Evolutionary conservation across 192 early-diverging fungal species (phyloP).

Genomic region (Geranomyces michiganensis): DNA sequence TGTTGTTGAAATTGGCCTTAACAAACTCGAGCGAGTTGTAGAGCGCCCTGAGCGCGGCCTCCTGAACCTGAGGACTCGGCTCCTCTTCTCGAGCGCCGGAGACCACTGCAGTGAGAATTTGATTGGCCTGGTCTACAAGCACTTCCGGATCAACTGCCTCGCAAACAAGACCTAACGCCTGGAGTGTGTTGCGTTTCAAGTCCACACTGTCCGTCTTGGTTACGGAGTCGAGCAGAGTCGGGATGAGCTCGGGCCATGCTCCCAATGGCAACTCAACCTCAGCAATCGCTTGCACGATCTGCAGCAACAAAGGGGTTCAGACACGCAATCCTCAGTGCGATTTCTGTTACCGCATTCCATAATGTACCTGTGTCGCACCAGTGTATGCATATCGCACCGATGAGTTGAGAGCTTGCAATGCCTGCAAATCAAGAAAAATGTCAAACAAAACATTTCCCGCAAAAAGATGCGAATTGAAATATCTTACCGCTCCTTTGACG

Average conservation of each 20-base stretch:
- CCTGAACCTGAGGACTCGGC: conserved; percentile 81
- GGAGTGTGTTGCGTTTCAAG: conserved; percentile 80
- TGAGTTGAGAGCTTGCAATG: conserved; percentile 53
- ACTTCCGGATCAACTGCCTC: conserved; percentile 83
- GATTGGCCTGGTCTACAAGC: conserved; percentile 79
- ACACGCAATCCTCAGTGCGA: too few species aligned
- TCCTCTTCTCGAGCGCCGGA: conserved; percentile 95
- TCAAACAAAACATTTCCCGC: not conserved
- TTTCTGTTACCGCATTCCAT: too few species aligned
- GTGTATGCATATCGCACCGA: conserved; percentile 58
- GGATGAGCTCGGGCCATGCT: conserved; percentile 88
- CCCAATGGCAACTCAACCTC: conserved; percentile 88
- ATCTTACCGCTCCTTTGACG: conserved; percentile 70
- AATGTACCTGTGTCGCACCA: conserved; percentile 71
- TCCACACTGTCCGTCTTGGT: conserved; percentile 60
- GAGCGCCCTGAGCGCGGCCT: conserved; percentile 86
- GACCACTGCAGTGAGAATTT: conserved; percentile 92
- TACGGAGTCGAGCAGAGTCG: conserved; percentile 76
- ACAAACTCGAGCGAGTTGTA: conserved; percentile 97
- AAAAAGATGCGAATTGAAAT: not conserved
- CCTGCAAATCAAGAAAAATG: conserved; percentile 33
- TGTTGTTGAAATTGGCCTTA: conserved; percentile 88
- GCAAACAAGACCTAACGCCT: conserved; percentile 92
- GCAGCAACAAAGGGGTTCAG: not conserved
- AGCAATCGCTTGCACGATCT: conserved; percentile 89